Evolutionary conservation across 78 protist species (phyloP), one percentile per base, ranked within the genome.

Genomic region (Tieghemostelium lacteum): DNA sequence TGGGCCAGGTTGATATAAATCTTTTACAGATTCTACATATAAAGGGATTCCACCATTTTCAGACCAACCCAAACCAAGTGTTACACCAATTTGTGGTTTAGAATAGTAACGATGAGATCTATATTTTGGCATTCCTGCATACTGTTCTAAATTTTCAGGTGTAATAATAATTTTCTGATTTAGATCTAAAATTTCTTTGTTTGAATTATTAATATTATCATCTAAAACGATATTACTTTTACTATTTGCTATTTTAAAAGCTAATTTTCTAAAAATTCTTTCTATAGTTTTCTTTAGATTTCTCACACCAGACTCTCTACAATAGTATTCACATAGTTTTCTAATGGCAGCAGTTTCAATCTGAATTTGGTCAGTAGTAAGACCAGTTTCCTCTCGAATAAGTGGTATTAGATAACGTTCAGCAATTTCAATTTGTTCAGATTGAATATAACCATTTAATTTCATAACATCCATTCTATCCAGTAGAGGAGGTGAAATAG

Each of bases 401-500:
- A 34, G 33, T 33, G 98, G 98, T 19, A 92, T 17, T 10, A 98
- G 92, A 89, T 96, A 96, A n/a, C 73, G 37, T 31, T 96, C 33
- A 12, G 98, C 97, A 12, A 98, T 98, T 10, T 85, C 76, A 2
- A 96, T 63, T 69, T 98, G 96, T 63, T 97, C 98, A 0, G 96
- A 93, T 66, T 58, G 72, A 33, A 92, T 86, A 16, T 91, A 91
- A 7, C 94, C 94, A 91, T 74, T 77, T 19, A 91, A 64, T 28
- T 54, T 78, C 70, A 91, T 93, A 19, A 97, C 97, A 73, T 97
- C 99, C 99, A 98, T 98, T 40, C 99, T 94, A 49, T 98, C 98
- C 54, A 92, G 80, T 26, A 98, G 89, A 0, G 98, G 98, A 0
- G 86, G 95, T 0, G 98, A 97, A 55, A 98, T 97, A 5, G 86